Base-by-base conservation (phyloP, 2,329 filamentous ascomycete species). In the Sclerotinia trifoliorum region DNA sequence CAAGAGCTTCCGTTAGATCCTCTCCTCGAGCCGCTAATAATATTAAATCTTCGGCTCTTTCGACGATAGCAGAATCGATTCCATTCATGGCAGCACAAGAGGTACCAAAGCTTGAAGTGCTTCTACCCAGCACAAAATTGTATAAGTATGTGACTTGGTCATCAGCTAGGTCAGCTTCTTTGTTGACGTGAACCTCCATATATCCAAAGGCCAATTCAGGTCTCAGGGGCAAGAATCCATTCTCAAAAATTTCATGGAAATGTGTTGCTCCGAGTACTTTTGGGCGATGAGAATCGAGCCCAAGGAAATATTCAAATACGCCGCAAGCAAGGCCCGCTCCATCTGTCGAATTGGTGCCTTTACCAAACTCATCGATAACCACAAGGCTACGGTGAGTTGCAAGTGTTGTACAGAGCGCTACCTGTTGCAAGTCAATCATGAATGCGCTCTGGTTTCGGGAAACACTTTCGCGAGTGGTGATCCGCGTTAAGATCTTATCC, bases 291-390 rank as follows among this genome's bases (percentile, higher is more conserved):
- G 70, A 52, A 0, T 79, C 82, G 21, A 84, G 78, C 3, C 77
- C 78, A 15, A 85, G 78, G 61, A 90, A 86, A 73, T 89, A 82
- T 54, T 83, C 79, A 21, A 90, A 79, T 8, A 89, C 78, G 2
- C 86, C 86, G 32, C 84, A 80, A 55, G 88, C 79, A 19, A 90
- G 78, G 0, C 86, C 87, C 1, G 84, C 83, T 8, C 87, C 87
- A 73, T 88, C 86, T 67, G 83, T 80, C 11, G 80, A 77, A 62
- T 83, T 84, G 0, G 87, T 90, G 3, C 87, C 87, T 75, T 89
- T 90, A 1, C 87, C 87, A 74, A 99, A 98, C 75, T 99, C 95
- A 74, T 99, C 95, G 56, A 98, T 87, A n/a, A 99, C 82, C 1
- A 99, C 78, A 7, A 99, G 81, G 75, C 92, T 97, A 60, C 87